A percentile compares a stretch with the other conserved stretches of the same genome.
These are phyloP conservation scores for Drosera capensis DNA, from an alignment of 148 eudicot genomes.

Conservation along the genomic window DNA sequence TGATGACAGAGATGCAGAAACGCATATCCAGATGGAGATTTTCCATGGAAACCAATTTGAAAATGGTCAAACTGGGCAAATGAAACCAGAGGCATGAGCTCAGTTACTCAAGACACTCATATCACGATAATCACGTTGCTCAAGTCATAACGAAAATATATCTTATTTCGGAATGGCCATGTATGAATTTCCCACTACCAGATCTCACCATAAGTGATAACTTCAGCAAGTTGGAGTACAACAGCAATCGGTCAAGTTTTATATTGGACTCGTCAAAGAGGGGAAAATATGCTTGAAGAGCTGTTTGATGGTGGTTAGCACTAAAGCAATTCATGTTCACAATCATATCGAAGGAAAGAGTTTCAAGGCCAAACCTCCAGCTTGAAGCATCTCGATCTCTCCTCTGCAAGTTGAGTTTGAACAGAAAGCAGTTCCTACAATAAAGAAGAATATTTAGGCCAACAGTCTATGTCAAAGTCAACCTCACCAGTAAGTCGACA, in stretches of 20 bases:
- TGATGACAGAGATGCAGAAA: not conserved
- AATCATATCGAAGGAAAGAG: not conserved
- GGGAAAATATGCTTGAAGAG: too few relatives aligned
- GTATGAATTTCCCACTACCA: too few relatives aligned
- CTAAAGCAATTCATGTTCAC: not conserved
- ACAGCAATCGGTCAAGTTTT: not conserved
- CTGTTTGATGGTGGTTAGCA: too few relatives aligned
- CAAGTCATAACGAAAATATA: too few relatives aligned
- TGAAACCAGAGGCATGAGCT: not conserved
- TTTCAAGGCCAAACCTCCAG: conserved; percentile 50
- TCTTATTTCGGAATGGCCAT: too few relatives aligned
- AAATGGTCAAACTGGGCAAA: too few relatives aligned
- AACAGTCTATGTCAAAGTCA: not conserved
- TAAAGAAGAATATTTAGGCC: conserved; percentile 6
- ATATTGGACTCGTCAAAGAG: not conserved
- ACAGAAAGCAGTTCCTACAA: conserved; percentile 78
- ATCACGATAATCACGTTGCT: too few relatives aligned
- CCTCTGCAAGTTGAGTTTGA: conserved; percentile 68
- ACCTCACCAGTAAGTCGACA: not conserved
- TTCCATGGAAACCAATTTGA: too few relatives aligned
- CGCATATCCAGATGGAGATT: too few relatives aligned
- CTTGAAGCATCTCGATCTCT: conserved; percentile 88
- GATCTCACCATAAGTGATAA: too few relatives aligned
- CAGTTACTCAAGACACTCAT: not conserved
- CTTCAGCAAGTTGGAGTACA: too few relatives aligned